Conservation (phyloP, 306 rosid genomes). For the Cicer judaicum region DNA sequence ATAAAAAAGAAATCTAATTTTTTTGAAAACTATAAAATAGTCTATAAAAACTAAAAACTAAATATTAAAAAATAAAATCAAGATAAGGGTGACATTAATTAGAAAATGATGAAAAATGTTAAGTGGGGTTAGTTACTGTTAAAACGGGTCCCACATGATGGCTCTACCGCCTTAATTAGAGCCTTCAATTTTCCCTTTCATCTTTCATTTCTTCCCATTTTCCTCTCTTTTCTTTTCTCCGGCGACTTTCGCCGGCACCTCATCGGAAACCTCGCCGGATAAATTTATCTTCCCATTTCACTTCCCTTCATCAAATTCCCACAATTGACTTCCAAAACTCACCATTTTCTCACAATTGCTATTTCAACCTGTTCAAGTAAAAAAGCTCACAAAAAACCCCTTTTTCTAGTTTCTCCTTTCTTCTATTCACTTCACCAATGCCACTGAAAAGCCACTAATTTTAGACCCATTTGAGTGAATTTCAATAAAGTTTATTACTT, state of each 20-base stretch:
- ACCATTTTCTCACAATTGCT: slow-evolving; percentile 17
- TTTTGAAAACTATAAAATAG: too few relatives aligned
- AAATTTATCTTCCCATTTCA: not conserved
- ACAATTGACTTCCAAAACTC: not conserved
- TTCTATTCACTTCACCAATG: slow-evolving; percentile 34
- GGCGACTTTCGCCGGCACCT: slow-evolving; percentile 39
- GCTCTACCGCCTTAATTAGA: slow-evolving; percentile 42
- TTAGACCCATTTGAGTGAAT: slow-evolving; percentile 42
- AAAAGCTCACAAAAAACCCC: not conserved
- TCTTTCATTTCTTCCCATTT: slow-evolving; percentile 19
- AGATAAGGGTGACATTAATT: not conserved
- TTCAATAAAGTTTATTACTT: slow-evolving; percentile 1
- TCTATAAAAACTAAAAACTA: too few relatives aligned
- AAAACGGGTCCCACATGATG: slow-evolving; percentile 43
- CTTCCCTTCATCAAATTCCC: not conserved
- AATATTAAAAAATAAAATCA: not conserved
- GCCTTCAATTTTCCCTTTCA: not conserved
- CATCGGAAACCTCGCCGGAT: slow-evolving; percentile 34
- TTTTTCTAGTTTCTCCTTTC: not conserved
- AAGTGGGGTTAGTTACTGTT: slow-evolving; percentile 45
- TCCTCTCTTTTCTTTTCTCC: slow-evolving; percentile 30
- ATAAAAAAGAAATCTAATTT: too few relatives aligned
- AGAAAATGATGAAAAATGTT: not conserved
- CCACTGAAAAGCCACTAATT: slow-evolving; percentile 1
- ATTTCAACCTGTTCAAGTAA: slow-evolving; percentile 23